Evolutionary conservation across 2,329 filamentous ascomycete species (phyloP).

Genomic region (Helicocarpus griseus): DNA sequence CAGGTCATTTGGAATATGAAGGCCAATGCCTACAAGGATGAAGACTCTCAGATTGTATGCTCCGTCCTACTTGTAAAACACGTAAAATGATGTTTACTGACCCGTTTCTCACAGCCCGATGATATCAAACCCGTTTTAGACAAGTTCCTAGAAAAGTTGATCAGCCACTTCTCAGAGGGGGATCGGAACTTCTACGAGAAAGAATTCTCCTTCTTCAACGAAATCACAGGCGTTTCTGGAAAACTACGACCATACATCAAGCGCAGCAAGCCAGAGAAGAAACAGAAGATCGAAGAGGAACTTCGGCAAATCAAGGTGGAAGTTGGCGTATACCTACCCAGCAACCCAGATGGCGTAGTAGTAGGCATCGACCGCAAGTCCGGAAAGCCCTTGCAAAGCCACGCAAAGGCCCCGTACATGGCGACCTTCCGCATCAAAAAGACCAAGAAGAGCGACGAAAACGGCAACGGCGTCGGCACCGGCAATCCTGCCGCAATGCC

Average conservation of each 20-base stretch:
- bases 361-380: conserved; percentile 98
- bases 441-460: conserved; percentile 41
- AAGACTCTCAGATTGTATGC: conserved; percentile 72
- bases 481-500: conserved; percentile 41
- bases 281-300: conserved; percentile 98
- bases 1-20: conserved; percentile 99
- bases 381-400: conserved; percentile 91
- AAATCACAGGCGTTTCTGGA: conserved; percentile 90
- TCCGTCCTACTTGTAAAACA: neutral
- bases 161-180: conserved; percentile 66
- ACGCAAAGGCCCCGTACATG: conserved; percentile 98
- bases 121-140: conserved; percentile 89
- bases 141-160: conserved; percentile 74
- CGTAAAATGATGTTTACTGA: conserved; percentile 11
- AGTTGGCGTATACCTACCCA: conserved; percentile 91
- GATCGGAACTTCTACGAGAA: conserved; percentile 85
- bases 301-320: conserved; percentile 95
- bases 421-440: conserved; percentile 96
- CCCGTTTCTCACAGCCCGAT: conserved; percentile 53
- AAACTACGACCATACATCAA: conserved; percentile 93
- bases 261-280: conserved; percentile 88
- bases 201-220: conserved; percentile 96
- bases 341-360: conserved; percentile 92
- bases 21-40: conserved; percentile 95
- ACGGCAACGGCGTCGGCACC: conserved; percentile 45